Percentiles rank a stretch among this genome's conserved stretches.
phyloP scores from a whole-genome alignment of 768 basidiomycete genomes.

The Leccinum imitatum region DNA sequence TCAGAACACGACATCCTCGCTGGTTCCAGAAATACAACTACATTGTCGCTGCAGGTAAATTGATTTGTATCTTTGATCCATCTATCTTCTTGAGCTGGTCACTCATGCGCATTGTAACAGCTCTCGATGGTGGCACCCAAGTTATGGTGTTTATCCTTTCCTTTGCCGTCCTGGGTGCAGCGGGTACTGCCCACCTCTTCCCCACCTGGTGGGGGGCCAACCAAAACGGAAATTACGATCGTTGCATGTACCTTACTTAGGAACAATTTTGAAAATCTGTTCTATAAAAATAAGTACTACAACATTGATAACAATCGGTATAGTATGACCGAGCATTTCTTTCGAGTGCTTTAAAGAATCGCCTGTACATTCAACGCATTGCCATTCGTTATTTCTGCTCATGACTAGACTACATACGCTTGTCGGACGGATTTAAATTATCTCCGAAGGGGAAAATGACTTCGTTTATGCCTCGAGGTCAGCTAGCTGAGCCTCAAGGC shows the following conservation, averaged over 20 bases:
- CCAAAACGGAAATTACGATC: slow-evolving; percentile 43
- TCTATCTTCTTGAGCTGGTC: too few species aligned
- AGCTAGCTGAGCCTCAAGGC: neutral
- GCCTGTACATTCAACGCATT: too few species aligned
- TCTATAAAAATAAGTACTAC: too few species aligned
- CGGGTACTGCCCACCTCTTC: slow-evolving; percentile 48
- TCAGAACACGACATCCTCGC: slow-evolving; percentile 36
- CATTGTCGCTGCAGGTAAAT: slow-evolving; percentile 42
- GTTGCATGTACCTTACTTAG: slow-evolving; percentile 20
- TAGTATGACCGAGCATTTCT: too few species aligned
- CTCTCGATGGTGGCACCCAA: slow-evolving; percentile 41
- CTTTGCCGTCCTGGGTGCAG: slow-evolving; percentile 50
- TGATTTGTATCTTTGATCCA: neutral
- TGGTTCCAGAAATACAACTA: slow-evolving; percentile 42
- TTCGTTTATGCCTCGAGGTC: neutral
- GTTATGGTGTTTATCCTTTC: slow-evolving; percentile 59
- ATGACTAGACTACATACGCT: neutral
- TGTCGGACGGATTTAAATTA: neutral
- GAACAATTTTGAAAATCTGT: too few species aligned
- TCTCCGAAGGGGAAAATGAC: neutral
- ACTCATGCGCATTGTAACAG: slow-evolving; percentile 9
- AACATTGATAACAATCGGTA: too few species aligned
- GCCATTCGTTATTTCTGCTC: neutral
- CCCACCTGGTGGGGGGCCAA: slow-evolving; percentile 61
- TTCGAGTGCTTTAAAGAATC: too few species aligned